Evolutionary conservation across 257 asterid species (phyloP).

Genomic region (Scutellaria barbata): DNA sequence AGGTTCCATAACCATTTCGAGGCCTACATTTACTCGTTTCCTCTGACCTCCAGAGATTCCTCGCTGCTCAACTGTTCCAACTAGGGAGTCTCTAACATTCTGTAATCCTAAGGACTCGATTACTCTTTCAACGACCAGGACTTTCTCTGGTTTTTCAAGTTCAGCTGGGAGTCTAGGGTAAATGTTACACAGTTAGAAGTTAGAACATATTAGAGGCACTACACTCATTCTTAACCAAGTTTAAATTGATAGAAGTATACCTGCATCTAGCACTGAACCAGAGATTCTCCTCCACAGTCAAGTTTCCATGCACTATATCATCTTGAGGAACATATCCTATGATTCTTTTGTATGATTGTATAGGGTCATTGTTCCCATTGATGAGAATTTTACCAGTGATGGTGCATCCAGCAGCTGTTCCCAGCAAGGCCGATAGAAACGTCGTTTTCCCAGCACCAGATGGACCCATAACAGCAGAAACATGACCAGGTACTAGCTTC

Average conservation of each 20-base stretch:
- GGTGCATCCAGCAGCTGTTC: slow-evolving; percentile 94
- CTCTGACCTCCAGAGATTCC: slow-evolving; percentile 99
- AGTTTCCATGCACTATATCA: slow-evolving; percentile 96
- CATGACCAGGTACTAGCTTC: slow-evolving; percentile 82
- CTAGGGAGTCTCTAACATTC: slow-evolving; percentile 86
- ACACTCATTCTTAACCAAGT: neutral
- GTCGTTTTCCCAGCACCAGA: slow-evolving; percentile 99
- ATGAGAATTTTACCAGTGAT: slow-evolving; percentile 78
- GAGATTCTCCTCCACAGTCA: slow-evolving; percentile 97
- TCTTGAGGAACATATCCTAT: slow-evolving; percentile 97
- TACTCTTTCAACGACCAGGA: slow-evolving; percentile 87
- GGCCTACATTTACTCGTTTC: slow-evolving; percentile 95
- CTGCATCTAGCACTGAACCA: slow-evolving; percentile 99
- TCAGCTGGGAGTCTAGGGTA: slow-evolving; percentile 67
- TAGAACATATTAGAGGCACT: slow-evolving; percentile 8
- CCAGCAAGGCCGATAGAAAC: slow-evolving; percentile 90
- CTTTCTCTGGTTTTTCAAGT: slow-evolving; percentile 79
- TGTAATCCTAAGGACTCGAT: slow-evolving; percentile 94
- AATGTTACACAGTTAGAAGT: slow-evolving; percentile 12
- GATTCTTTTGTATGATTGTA: slow-evolving; percentile 84
- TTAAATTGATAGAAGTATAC: slow-evolving; percentile 40
- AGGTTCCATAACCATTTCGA: slow-evolving; percentile 99
- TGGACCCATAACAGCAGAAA: slow-evolving; percentile 99
- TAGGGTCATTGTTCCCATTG: slow-evolving; percentile 74
- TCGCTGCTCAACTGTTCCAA: slow-evolving; percentile 95